phyloP scores from a whole-genome alignment of 306 rosid genomes.

The Albizia julibrissin region DNA sequence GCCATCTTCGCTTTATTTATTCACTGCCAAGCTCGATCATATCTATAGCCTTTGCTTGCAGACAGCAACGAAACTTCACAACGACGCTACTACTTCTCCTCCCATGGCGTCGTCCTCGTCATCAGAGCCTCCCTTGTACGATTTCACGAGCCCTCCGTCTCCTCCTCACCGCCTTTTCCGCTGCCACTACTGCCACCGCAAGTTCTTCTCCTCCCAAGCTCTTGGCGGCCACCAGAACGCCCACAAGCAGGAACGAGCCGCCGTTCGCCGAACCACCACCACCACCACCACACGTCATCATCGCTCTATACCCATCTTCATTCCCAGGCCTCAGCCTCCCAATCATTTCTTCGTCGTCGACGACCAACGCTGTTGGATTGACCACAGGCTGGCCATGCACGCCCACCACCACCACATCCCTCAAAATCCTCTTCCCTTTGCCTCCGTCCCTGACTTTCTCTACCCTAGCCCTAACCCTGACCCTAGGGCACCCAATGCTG shows the following conservation, averaged over 20 bases:
- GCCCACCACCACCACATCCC: neutral
- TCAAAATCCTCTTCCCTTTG: neutral
- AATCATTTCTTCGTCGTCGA: slow-evolving; percentile 19
- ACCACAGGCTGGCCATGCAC: neutral
- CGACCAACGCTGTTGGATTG: slow-evolving; percentile 29
- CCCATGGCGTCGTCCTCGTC: slow-evolving; percentile 37
- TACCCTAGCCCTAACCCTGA: slow-evolving; percentile 25
- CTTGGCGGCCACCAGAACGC: slow-evolving; percentile 98
- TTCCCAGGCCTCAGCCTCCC: neutral
- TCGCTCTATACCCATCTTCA: neutral
- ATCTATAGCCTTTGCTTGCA: neutral
- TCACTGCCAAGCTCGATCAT: neutral
- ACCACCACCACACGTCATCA: neutral
- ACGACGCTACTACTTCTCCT: neutral
- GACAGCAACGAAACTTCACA: neutral
- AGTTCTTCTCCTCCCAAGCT: slow-evolving; percentile 83
- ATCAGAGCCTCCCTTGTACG: slow-evolving; percentile 45
- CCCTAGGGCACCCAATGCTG: slow-evolving; percentile 11
- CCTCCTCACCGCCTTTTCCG: slow-evolving; percentile 40
- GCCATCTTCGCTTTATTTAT: neutral
- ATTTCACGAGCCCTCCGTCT: slow-evolving; percentile 40
- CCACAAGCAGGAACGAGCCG: slow-evolving; percentile 86
- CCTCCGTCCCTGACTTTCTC: slow-evolving; percentile 30
- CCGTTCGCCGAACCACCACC: slow-evolving; percentile 34
- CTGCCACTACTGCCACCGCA: slow-evolving; percentile 68